These are phyloP conservation scores for Rhytidhysteron rufulum DNA, from an alignment of 2,329 filamentous ascomycete species.

Conservation along the genomic window DNA sequence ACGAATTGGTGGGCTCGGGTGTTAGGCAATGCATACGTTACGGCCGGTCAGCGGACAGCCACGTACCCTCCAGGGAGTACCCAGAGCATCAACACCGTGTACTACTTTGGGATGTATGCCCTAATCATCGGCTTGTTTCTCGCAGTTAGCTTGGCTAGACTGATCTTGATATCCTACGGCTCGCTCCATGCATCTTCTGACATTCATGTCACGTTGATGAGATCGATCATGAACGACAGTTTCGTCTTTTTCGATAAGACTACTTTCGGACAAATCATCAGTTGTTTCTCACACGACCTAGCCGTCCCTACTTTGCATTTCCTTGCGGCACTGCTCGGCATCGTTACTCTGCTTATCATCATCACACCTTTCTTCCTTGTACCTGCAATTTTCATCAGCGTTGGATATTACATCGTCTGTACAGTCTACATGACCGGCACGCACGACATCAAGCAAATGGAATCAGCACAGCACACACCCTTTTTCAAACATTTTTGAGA, in stretches of 20 bases:
- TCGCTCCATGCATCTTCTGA: constrained; percentile 83
- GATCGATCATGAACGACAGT: constrained; percentile 77
- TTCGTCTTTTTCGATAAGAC: constrained; percentile 99
- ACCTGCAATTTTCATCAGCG: constrained; percentile 77
- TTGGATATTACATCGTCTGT: constrained; percentile 78
- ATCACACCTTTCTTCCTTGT: constrained; percentile 91
- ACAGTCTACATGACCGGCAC: constrained; percentile 88
- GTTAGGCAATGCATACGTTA: constrained; percentile 87
- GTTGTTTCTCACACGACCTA: constrained; percentile 96
- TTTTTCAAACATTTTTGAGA: constrained; percentile 98
- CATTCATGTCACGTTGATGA: constrained; percentile 76
- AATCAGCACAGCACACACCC: constrained; percentile 90
- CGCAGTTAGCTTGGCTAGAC: constrained; percentile 74
- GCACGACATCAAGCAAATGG: constrained; percentile 90
- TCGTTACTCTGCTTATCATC: constrained; percentile 77
- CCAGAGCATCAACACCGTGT: constrained; percentile 54
- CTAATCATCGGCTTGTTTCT: constrained; percentile 74
- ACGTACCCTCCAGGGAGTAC: constrained; percentile 39
- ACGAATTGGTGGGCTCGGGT: constrained; percentile 93
- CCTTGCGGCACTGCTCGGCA: constrained; percentile 70
- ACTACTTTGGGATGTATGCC: constrained; percentile 82
- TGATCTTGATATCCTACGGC: constrained; percentile 87
- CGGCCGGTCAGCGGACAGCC: constrained; percentile 38
- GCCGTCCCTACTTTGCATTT: constrained; percentile 73
- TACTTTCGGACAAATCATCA: constrained; percentile 93